Base-by-base conservation (phyloP, 1,284 basidiomycete species). In the Cryptococcus sp. region DNA sequence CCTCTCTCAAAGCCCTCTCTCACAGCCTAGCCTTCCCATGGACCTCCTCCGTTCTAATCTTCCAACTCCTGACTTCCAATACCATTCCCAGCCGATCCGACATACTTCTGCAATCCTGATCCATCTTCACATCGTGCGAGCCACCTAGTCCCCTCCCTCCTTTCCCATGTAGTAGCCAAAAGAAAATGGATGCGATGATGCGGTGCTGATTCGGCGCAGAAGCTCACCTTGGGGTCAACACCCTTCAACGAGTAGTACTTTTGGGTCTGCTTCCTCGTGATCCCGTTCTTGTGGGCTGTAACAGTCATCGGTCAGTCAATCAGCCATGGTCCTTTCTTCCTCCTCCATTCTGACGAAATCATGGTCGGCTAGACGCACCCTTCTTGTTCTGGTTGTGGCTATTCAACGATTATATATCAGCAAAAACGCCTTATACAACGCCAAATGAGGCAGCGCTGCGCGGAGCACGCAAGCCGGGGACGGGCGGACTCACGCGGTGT, bases 271-370 rank as follows among this genome's bases (percentile, higher is more conserved):
- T 89, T 87, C 79, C 83, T 86, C 82, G 88, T 91, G 83, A 95
- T 94, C 78, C 93, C 95, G 84, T 99, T 99, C 68, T 89, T 87
- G 85, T 99, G 95, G 73, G 95, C 93, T 78, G 67, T 69, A 43
- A 26, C 20, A 17, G 43, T 43, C 50, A 41, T 29, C 20, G 41
- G 38, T 47, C 41, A 54, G 10, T 25, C 39, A 45, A 13, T 43
- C 38, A 22, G 48, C n/a, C 26, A 22, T 47, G 17, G 2, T 55
- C n/a, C n/a, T 46, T 39, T 50, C 34, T 38, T 50, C 48, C 26
- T 38, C 20, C 44, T 46, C 49, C 19, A 22, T n/a, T 50, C 23
- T 20, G 29, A 20, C 22, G 7, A 19, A 22, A 26, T 25, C 19
- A 19, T 52, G 7, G 38, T n/a, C n/a, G 17, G 22, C 29, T 25